phyloP scores from a whole-genome alignment of 352 stramenopile genomes.

The Globisporangium camurandrum region DNA sequence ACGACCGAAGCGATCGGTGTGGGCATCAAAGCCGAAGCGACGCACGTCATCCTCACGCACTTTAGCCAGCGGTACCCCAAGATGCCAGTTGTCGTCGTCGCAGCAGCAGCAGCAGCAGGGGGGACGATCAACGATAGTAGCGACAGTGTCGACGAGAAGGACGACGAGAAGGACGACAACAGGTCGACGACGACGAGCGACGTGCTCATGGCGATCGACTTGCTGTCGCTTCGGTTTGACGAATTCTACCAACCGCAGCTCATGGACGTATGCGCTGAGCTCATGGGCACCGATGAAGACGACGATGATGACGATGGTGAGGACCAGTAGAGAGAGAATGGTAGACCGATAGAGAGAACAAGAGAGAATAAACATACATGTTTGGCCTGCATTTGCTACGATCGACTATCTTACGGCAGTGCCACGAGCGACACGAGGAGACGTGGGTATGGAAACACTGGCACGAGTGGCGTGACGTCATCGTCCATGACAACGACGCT shows the following conservation, averaged over 20 bases:
- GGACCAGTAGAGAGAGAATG: neutral
- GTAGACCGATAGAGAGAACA: neutral
- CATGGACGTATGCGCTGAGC: conserved; percentile 56
- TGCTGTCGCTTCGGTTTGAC: conserved; percentile 65
- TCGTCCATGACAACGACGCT: too few species aligned
- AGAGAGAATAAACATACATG: neutral
- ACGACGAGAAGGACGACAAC: too few species aligned
- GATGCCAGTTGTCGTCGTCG: conserved; percentile 44
- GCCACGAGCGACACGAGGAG: conserved; percentile 3
- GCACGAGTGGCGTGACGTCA: too few species aligned
- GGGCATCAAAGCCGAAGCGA: conserved; percentile 60
- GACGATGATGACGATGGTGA: conserved; percentile 3
- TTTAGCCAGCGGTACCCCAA: conserved; percentile 90
- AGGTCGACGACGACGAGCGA: too few species aligned
- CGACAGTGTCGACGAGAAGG: too few species aligned
- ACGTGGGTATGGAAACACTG: conserved; percentile 13
- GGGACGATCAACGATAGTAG: conserved; percentile 13
- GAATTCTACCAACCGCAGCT: conserved; percentile 51
- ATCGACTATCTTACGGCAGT: neutral
- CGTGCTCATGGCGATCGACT: conserved; percentile 64
- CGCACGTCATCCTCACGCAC: conserved; percentile 93
- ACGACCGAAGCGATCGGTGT: conserved; percentile 89
- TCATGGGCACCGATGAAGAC: conserved; percentile 32
- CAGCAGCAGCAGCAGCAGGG: too few species aligned
- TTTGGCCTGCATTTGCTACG: too few species aligned